Evolutionary conservation across 2,329 filamentous ascomycete species (phyloP).

Genomic region (Ophiobolus disseminans): DNA sequence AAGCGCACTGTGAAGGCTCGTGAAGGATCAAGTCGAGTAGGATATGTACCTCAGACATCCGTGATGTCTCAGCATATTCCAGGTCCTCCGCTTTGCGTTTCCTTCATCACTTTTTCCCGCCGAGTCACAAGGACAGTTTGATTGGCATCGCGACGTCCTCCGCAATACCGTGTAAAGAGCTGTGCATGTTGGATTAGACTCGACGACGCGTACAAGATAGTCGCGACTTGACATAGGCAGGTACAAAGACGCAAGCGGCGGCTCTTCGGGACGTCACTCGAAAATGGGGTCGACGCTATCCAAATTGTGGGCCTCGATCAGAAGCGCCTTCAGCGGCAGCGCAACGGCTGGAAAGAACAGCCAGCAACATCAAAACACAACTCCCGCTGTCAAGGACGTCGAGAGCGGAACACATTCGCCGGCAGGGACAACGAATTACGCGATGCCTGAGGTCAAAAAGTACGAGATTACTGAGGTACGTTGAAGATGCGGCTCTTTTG

Average conservation of each 20-base stretch:
- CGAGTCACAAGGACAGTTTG: background rate
- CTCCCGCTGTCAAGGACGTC: conserved; percentile 18
- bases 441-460: conserved; percentile 42
- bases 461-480: conserved; percentile 48
- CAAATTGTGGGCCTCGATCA: conserved; percentile 43
- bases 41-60: conserved; percentile 24
- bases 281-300: conserved; percentile 41
- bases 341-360: conserved; percentile 15
- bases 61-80: conserved; percentile 1
- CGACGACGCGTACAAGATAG: conserved; percentile 2
- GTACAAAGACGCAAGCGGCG: conserved; percentile 11
- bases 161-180: conserved; percentile 4
- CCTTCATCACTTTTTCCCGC: background rate
- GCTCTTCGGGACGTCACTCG: conserved; percentile 39
- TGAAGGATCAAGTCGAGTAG: conserved; percentile 5
- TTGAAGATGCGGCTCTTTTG: conserved; percentile 7
- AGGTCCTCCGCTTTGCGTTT: background rate
- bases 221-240: conserved; percentile 5
- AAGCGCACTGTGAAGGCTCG: conserved; percentile 2
- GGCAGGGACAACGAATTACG: conserved; percentile 17
- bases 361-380: conserved; percentile 18
- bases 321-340: conserved; percentile 24
- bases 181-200: conserved; percentile 8
- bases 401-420: conserved; percentile 22
- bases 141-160: conserved; percentile 5